Evolutionary conservation across 2,329 filamentous ascomycete genomes (phyloP), one percentile per base, ranked within the genome.

Genomic region (Diaporthe citri): DNA sequence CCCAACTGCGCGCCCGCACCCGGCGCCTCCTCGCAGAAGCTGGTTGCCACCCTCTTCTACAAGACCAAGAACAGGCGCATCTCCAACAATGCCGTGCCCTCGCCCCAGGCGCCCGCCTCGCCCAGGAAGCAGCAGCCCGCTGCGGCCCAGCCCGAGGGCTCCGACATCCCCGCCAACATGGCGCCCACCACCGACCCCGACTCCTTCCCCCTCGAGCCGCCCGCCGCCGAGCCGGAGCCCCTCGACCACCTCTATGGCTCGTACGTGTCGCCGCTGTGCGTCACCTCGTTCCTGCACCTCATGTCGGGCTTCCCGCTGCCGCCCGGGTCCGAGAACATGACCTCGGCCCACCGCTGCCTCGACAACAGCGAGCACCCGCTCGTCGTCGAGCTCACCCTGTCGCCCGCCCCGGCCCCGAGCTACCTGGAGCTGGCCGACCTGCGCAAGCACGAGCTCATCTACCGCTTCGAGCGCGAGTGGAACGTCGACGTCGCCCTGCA

Each of bases 401-500:
- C 90, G 1, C 90, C 92, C 0, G 88, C 89, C 0, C 91, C 91
- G 1, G 87, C 89, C 13, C 85, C 88, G 2, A 88, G 91, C 79
- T 94, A 93, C 83, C 84, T 94, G 79, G 86, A 91, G 80, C 80
- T 96, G 25, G 86, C 88, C 3, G 93, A 95, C 78, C 86, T 97
- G 79, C 90, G 94, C 77, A 94, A 94, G 80, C 93, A 97, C 82
- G 94, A 96, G 85, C 90, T 92, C 75, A 92, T 97, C 75, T 95
- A 94, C 86, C 90, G 92, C 25, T 97, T 97, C 80, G 95, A 97
- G 88, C 90, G 92, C 77, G 94, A 96, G 82, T 97, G 95, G 94
- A 96, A 95, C 80, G 93, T 97, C 55, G 94, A 97, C 83, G 93
- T 96, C 20, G 90, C 94, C 28, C 87, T 97, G 77, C 94, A 97